Evolutionary conservation across 1,139 yeast species (phyloP).

Genomic region (Candida sojae): DNA sequence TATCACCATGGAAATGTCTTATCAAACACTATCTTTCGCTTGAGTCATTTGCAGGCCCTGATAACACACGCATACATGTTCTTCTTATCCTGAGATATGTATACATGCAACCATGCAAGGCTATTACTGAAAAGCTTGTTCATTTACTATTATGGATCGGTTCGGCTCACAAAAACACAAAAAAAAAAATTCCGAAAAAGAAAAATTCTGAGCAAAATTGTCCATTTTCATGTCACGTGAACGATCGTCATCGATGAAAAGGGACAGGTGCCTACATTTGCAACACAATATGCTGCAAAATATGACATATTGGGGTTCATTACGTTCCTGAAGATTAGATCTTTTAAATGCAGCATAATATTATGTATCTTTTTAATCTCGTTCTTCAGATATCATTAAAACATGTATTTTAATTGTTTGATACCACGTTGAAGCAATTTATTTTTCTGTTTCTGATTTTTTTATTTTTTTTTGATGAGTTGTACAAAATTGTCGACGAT

Average conservation of each 20-base stretch:
- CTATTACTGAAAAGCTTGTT: too few species aligned
- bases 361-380: background rate
- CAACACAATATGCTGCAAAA: constrained; percentile 4
- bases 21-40: too few species aligned
- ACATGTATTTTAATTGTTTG: background rate
- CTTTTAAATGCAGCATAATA: background rate
- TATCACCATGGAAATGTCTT: too few species aligned
- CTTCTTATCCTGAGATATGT: too few species aligned
- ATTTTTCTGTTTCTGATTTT: background rate
- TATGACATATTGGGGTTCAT: constrained; percentile 2
- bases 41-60: too few species aligned
- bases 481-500: background rate
- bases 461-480: background rate
- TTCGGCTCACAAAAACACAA: background rate
- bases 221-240: constrained; percentile 1
- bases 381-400: background rate
- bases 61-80: too few species aligned
- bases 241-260: constrained; percentile 1
- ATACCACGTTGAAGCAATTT: background rate
- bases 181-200: background rate
- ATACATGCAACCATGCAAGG: too few species aligned
- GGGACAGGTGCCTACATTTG: background rate
- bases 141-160: background rate
- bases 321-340: constrained; percentile 2
- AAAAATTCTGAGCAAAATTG: background rate